These are phyloP conservation scores for Jatropha podagrica DNA, from an alignment of 441 rosid species.

Conservation along the genomic window DNA sequence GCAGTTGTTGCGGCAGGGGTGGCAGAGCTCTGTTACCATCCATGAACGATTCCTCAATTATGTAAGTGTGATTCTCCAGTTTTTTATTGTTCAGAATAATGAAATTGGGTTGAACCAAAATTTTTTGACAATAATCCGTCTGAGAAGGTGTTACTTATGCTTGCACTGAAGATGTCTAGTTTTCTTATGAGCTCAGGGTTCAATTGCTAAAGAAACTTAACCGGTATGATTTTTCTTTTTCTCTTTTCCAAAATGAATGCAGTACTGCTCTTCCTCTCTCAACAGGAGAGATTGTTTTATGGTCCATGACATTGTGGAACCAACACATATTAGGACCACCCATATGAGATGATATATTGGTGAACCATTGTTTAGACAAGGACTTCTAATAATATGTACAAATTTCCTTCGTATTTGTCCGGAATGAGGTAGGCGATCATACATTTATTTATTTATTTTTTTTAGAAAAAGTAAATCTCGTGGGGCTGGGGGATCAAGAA, in stretches of 20 bases:
- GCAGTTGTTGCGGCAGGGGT: conserved; percentile 67
- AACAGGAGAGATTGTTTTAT: background rate
- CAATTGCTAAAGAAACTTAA: background rate
- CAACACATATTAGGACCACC: too few relatives aligned
- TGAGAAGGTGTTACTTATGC: background rate
- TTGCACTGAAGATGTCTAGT: background rate
- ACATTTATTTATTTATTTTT: too few relatives aligned
- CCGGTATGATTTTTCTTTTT: background rate
- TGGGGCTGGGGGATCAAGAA: background rate
- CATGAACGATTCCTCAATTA: conserved; percentile 83
- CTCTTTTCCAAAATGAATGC: background rate
- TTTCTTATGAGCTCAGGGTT: background rate
- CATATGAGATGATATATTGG: too few relatives aligned
- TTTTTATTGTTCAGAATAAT: conserved; percentile 8
- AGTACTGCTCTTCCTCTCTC: too few relatives aligned
- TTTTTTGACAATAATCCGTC: background rate
- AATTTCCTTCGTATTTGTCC: too few relatives aligned
- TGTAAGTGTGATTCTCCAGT: conserved; percentile 49
- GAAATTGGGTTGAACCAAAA: background rate
- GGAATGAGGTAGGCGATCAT: too few relatives aligned
- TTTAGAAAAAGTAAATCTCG: too few relatives aligned
- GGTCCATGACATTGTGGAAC: background rate
- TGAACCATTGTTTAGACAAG: too few relatives aligned
- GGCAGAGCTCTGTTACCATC: conserved; percentile 51
- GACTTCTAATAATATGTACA: too few relatives aligned